Conservation (phyloP, 2,329 filamentous ascomycete genomes). For the Xylariaceae sp. region DNA sequence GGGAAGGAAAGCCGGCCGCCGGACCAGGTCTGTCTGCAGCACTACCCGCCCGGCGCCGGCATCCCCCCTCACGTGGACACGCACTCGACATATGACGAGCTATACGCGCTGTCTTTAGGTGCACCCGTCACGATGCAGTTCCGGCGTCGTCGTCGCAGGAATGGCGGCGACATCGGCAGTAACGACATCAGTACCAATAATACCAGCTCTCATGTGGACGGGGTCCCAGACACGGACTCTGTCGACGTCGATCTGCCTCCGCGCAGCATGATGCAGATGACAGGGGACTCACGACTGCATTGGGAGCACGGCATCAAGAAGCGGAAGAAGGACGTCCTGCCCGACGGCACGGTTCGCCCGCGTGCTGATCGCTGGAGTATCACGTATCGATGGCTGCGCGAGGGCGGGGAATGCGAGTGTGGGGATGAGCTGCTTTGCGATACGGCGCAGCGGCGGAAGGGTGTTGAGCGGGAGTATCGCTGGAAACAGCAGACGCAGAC, state of each 20-base stretch:
- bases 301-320: constrained; percentile 55
- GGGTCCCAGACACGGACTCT: background rate
- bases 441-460: constrained; percentile 44
- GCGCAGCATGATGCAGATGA: constrained; percentile 50
- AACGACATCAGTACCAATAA: background rate
- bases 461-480: constrained; percentile 48
- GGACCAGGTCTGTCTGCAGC: constrained; percentile 55
- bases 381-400: constrained; percentile 51
- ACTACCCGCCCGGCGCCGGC: constrained; percentile 56
- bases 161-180: background rate
- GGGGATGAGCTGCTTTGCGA: constrained; percentile 49
- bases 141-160: constrained; percentile 2
- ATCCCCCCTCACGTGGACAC: constrained; percentile 61
- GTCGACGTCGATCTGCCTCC: constrained; percentile 44
- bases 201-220: background rate
- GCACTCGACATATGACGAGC: constrained; percentile 41
- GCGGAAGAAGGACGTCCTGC: constrained; percentile 47
- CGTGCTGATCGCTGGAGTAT: constrained; percentile 50
- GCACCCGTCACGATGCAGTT: constrained; percentile 28
- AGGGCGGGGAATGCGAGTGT: constrained; percentile 46
- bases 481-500: constrained; percentile 36
- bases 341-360: constrained; percentile 43
- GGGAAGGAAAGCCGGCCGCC: constrained; percentile 35
- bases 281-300: constrained; percentile 47
- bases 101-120: constrained; percentile 29